A percentile compares a stretch with the other conserved stretches of the same genome.
phyloP scores from a whole-genome alignment of 768 basidiomycete genomes.

The Rhizopogon sp. region DNA sequence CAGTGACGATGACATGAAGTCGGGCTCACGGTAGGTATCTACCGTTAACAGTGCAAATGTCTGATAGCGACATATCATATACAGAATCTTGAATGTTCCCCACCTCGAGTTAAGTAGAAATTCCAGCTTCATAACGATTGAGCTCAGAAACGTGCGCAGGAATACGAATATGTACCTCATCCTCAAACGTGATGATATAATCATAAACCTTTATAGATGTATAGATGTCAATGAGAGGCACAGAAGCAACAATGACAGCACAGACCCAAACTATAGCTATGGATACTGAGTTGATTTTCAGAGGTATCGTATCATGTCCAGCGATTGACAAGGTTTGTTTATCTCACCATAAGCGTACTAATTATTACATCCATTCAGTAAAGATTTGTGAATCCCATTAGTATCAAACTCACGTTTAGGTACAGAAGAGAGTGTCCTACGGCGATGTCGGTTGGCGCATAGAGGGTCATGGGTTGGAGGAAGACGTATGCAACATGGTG shows the following conservation, averaged over 20 bases:
- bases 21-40: neutral
- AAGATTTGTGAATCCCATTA: neutral
- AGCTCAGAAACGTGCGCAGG: neutral
- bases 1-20: neutral
- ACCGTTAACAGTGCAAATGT: neutral
- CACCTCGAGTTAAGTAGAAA: neutral
- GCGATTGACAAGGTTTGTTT: neutral
- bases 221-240: neutral
- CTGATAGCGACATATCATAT: neutral
- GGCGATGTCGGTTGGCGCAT: neutral
- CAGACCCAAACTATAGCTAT: neutral
- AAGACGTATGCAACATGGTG: neutral
- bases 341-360: slow-evolving; percentile 2
- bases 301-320: neutral
- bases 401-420: neutral
- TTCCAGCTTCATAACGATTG: neutral
- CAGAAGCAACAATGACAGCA: neutral
- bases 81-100: neutral
- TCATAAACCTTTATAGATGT: neutral
- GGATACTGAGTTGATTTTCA: neutral
- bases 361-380: neutral
- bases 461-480: neutral
- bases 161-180: neutral
- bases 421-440: neutral
- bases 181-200: neutral